phyloP scores from a whole-genome alignment of 192 early-diverging fungal genomes.

The Backusella westeae region DNA sequence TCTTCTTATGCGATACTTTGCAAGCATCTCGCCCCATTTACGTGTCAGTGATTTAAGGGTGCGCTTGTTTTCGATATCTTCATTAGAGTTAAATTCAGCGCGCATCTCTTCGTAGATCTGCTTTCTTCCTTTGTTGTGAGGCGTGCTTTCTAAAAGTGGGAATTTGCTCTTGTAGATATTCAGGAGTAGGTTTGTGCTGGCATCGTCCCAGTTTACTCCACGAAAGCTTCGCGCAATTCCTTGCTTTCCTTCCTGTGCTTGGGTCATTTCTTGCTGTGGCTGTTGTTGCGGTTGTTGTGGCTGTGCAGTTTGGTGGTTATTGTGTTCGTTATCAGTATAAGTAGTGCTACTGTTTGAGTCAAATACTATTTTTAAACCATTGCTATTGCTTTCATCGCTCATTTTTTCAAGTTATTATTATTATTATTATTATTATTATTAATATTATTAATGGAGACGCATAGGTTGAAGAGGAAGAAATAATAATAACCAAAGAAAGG shows the following conservation, averaged over 20 bases:
- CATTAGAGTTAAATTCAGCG: not conserved
- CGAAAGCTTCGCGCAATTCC: not conserved
- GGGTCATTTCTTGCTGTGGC: not conserved
- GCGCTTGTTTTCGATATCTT: not conserved
- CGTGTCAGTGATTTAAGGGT: not conserved
- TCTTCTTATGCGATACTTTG: not conserved
- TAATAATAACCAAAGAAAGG: not conserved
- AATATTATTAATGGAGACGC: not conserved
- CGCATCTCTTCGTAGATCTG: not conserved
- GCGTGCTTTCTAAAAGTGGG: not conserved
- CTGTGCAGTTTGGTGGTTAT: not conserved
- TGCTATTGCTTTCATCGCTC: not conserved
- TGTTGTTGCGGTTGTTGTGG: not conserved
- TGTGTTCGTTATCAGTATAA: not conserved
- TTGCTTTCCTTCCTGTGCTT: not conserved
- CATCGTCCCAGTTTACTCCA: not conserved
- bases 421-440: not conserved
- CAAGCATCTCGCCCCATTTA: conserved; percentile 3
- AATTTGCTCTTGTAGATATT: not conserved
- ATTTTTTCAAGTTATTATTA: not conserved
- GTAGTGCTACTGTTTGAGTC: not conserved
- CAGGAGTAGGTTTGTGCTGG: not conserved
- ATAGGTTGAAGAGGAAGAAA: not conserved
- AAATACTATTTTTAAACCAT: not conserved
- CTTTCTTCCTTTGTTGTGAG: conserved; percentile 1